Evolutionary conservation across 768 basidiomycete species (phyloP), one percentile per base, ranked within the genome.

Genomic region (Mycena filopes): DNA sequence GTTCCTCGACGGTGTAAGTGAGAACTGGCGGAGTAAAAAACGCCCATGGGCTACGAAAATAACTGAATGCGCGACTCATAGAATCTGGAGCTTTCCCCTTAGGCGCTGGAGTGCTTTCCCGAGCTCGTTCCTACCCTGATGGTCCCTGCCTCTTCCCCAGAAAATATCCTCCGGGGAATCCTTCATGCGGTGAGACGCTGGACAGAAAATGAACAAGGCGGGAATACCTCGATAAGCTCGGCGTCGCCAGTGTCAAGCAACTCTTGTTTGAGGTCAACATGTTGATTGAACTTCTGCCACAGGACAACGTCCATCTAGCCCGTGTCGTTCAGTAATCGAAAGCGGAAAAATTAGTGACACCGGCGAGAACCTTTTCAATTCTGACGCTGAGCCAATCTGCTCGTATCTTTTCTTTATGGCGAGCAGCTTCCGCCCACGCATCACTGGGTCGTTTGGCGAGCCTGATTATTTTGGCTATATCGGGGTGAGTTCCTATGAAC

Each of bases 111-210:
- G 81, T 15, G 87, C 86, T 73, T 88, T 90, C 50, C 91, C 91
- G 38, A 92, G 84, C 74, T 92, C 89, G 65, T 93, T 92, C 33
- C 86, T 84, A 23, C 91, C 91, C 70, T 81, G 77, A 28, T 82
- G 77, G 72, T 93, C 87, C 40, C 82, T 79, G 9, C 91, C 91
- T 60, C 86, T 75, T 31, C 91, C 91, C 90, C 91, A 93, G 75
- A 91, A 91, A 40, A 88, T 81, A 74, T 92, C 91, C 66, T 86
- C 87, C 55, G 87, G 86, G n/a, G 89, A 91, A 70, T 89, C 84
- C 89, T 20, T 31, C 25, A 26, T 10, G 21, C 38, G 15, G 42
- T 23, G 26, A 28, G 48, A 21, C 18, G 6, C 13, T 6, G 18
- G 45, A 20, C 42, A 25, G 25, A 20, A 54, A 25, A 26, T 16